Base-by-base conservation (phyloP, 805 yeast genomes). In the Grigorovia yakushimaensis region DNA sequence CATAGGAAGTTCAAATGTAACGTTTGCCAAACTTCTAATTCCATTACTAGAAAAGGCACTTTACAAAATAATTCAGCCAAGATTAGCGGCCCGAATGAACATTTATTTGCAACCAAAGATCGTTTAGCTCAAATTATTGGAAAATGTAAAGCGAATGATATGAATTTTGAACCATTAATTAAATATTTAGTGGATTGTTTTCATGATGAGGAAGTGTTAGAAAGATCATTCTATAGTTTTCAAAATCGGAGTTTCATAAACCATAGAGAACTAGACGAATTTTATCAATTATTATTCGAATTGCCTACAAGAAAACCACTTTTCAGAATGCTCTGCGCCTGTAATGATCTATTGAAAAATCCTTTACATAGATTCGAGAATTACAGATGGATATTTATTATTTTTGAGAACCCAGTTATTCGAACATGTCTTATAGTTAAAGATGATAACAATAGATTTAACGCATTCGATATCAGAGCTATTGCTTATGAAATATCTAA, bases 401-500 rank as follows among this genome's bases (percentile, higher is more conserved):
- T 86, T 11, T 62, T 83, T 45, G 89, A 84, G 49, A 77, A 82
- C 27, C 96, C 96, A 0, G 69, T 75, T 5, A 62, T 85, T 7
- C 65, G 73, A 6, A 66, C 71, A 20, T 73, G 82, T 9, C 64
- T 79, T 17, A 46, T 41, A 4, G 62, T 71, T 41, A 64, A 51
- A 45, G 56, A 46, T 11, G 57, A 40, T 27, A 57, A 41, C 35
- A 49, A 48, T n/a, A 41, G 46, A 5, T 53, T 58, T 9, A 73
- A 74, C 23, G 65, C 74, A 0, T 73, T 76, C 0, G 84, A 78
- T 53, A 70, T 82, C 20, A 73, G 74, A 49, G 61, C 75, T 0
- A 56, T 79, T 15, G 74, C 83, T n/a, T 81, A 83, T 56, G 89
- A 85, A 44, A 70, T 89, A 4, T 60, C 82, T 21, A 85, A 84